Evolutionary conservation across 345 rosid species (phyloP), one percentile per base, ranked within the genome.

Genomic region (Aquilaria sinensis): DNA sequence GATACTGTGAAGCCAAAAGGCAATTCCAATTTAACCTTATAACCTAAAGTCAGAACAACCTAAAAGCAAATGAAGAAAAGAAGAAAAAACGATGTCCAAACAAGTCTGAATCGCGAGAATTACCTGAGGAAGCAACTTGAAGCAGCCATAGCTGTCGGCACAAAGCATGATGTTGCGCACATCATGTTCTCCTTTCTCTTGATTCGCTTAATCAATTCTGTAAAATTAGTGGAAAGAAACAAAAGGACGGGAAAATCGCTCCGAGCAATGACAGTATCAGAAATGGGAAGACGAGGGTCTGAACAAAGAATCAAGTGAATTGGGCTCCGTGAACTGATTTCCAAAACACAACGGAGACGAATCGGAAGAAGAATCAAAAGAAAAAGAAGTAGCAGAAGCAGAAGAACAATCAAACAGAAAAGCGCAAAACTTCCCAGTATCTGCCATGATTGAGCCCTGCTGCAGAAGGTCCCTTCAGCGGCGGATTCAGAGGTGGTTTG

Each of bases 271-370:
- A 51, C 53, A n/a, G 43, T 31, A 34, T 63, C 6, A 57, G 65
- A 69, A 41, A 56, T 29, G 31, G 50, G 51, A 54, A 62, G 67
- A 58, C 5, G 68, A 76, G 29, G 75, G 67, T 70, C 65, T 70
- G 10, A 50, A 67, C 47, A 57, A 56, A 61, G 34, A 68, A 65
- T 62, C 47, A 0, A 64, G 45, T 71, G 52, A 54, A 23, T 70
- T 59, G 81, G 75, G 71, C 68, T 77, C 75, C 49, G 75, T 68
- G 74, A 70, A 80, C 47, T 76, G 67, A 67, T 79, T 77, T 75
- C 53, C 69, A 53, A 45, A 73, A 37, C 57, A 69, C 52, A 61
- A 61, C 46, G 58, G 65, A 47, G 48, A 58, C 7, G 61, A 57
- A 3, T 54, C 14, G 43, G 68, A 53, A 49, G 67, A 67, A 50